phyloP scores from a whole-genome alignment of 2,329 filamentous ascomycete genomes.

The Alternaria ethzedia region DNA sequence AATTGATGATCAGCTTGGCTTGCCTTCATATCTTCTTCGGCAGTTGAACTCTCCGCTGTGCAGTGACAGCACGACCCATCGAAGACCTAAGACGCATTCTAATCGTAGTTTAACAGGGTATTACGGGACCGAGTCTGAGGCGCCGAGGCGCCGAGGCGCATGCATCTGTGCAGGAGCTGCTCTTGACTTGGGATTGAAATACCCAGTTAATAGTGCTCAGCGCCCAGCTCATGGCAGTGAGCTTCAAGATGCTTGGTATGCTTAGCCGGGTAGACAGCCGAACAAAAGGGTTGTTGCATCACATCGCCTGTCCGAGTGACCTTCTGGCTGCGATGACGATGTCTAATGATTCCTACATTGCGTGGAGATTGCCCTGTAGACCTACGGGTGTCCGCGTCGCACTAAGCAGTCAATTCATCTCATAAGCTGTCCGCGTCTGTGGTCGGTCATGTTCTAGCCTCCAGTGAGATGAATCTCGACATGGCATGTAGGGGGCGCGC shows the following conservation, averaged over 20 bases:
- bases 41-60: not conserved
- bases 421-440: not conserved
- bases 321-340: not conserved
- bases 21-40: not conserved
- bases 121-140: too few species aligned
- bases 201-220: not conserved
- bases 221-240: conserved; percentile 16
- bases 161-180: not conserved
- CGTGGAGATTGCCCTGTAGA: conserved; percentile 3
- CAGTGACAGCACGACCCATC: not conserved
- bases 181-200: not conserved
- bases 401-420: not conserved
- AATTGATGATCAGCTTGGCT: not conserved
- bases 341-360: conserved; percentile 3
- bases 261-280: conserved; percentile 23
- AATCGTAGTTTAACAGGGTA: not conserved
- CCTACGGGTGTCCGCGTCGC: not conserved
- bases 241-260: conserved; percentile 20
- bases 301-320: not conserved
- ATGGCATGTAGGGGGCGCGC: not conserved
- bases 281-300: conserved; percentile 7
- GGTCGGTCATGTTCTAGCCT: not conserved
- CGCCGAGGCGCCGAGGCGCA: too few species aligned
- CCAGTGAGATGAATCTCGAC: not conserved
- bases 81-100: not conserved